Evolutionary conservation across 1,139 yeast species (phyloP).

Genomic region (Geotrichum reessii): DNA sequence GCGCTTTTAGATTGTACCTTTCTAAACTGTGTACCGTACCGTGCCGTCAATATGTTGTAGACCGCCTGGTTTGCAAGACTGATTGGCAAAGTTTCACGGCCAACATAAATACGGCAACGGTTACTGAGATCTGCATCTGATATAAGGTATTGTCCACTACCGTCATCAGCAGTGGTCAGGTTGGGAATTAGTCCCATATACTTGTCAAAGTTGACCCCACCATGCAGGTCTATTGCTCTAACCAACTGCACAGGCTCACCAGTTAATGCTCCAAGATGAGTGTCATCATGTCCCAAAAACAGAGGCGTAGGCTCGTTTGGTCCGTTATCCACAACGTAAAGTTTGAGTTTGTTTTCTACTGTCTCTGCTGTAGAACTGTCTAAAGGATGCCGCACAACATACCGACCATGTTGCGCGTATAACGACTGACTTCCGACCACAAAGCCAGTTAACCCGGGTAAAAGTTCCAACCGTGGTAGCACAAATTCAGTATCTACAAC

Average conservation of each 20-base stretch:
- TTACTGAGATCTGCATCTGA: conserved; percentile 3
- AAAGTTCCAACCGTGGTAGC: conserved; percentile 5
- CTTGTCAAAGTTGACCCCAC: not conserved
- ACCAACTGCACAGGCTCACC: not conserved
- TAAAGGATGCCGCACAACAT: conserved; percentile 7
- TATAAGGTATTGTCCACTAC: not conserved
- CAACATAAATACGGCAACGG: not conserved
- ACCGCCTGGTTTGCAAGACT: conserved; percentile 13
- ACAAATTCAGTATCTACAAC: not conserved
- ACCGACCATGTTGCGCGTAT: not conserved
- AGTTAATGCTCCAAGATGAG: not conserved
- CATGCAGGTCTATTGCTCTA: conserved; percentile 9
- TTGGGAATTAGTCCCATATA: not conserved
- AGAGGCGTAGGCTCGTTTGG: conserved; percentile 9
- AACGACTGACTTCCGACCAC: conserved; percentile 2
- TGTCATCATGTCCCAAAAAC: conserved; percentile 7
- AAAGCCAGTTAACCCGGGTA: conserved; percentile 10
- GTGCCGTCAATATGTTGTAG: not conserved
- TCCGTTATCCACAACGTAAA: conserved; percentile 8
- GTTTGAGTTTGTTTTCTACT: not conserved
- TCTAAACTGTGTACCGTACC: not conserved
- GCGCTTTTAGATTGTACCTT: not conserved
- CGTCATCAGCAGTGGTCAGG: not conserved
- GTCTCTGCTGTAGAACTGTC: not conserved
- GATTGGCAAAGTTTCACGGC: conserved; percentile 5